These are phyloP conservation scores for Parathielavia hyrcaniae DNA, from an alignment of 495 filamentous ascomycete species.

Conservation along the genomic window DNA sequence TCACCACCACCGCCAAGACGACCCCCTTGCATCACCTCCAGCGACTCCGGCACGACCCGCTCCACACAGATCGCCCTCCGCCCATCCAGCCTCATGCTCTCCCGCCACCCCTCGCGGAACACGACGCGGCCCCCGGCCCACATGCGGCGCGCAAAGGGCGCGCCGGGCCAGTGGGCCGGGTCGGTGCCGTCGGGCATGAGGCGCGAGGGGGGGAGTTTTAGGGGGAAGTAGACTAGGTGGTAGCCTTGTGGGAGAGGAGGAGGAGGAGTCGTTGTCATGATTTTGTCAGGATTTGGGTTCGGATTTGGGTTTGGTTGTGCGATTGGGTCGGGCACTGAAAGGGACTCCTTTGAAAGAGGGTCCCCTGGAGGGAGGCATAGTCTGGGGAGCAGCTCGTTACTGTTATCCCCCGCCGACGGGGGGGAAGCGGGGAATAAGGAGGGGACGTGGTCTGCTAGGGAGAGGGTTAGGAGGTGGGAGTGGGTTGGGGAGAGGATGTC, in stretches of 20 bases:
- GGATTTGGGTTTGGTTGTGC: too few species aligned
- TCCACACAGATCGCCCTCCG: constrained; percentile 55
- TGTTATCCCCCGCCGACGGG: too few species aligned
- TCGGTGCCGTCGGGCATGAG: constrained; percentile 70
- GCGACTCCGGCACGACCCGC: constrained; percentile 36
- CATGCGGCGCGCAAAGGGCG: constrained; percentile 62
- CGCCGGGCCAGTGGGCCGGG: constrained; percentile 57
- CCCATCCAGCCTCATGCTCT: constrained; percentile 42
- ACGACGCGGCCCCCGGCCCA: constrained; percentile 66
- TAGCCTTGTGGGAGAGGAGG: constrained; percentile 63
- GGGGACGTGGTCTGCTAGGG: constrained; percentile 55
- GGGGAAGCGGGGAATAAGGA: constrained; percentile 14
- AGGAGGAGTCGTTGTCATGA: too few species aligned
- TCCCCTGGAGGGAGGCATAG: not conserved
- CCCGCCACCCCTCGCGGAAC: constrained; percentile 21
- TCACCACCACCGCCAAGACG: too few species aligned
- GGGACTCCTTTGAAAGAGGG: not conserved
- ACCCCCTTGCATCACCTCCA: too few species aligned
- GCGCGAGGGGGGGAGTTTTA: constrained; percentile 45
- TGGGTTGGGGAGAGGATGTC: constrained; percentile 61
- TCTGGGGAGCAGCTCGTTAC: too few species aligned
- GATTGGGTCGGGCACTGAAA: too few species aligned
- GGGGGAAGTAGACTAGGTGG: constrained; percentile 69
- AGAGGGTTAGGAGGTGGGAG: constrained; percentile 58
- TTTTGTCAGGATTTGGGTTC: too few species aligned